These are phyloP conservation scores for Ophiocytium majus DNA, from an alignment of 352 stramenopile genomes.

Conservation along the genomic window DNA sequence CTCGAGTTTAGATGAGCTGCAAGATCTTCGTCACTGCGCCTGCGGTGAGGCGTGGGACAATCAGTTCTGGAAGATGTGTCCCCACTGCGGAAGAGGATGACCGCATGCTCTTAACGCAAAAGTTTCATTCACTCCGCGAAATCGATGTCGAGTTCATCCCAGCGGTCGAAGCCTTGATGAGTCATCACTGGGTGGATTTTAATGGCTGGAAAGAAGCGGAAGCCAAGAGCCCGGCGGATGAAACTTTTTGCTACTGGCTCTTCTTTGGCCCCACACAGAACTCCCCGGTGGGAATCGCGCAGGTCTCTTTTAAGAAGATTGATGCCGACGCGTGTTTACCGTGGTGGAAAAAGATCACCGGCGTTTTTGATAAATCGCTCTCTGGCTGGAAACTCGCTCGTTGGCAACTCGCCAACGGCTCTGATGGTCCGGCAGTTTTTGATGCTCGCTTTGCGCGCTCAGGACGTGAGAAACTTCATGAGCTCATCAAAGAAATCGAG, in stretches of 20 bases:
- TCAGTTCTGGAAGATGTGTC: slow-evolving; percentile 6
- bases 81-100: background rate
- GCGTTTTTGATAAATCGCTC: background rate
- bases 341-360: background rate
- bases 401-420: background rate
- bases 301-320: background rate
- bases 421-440: background rate
- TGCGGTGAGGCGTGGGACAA: background rate
- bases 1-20: background rate
- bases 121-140: slow-evolving; percentile 9
- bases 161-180: background rate
- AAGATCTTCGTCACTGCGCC: slow-evolving; percentile 5
- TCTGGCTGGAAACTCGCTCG: background rate
- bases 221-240: background rate
- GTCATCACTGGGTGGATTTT: background rate
- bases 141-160: slow-evolving; percentile 3
- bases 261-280: slow-evolving; percentile 11
- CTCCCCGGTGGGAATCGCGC: background rate
- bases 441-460: background rate
- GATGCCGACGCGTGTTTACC: background rate
- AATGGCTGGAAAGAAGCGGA: background rate
- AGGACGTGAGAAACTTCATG: background rate
- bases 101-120: background rate
- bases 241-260: background rate
- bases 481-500: background rate